Evolutionary conservation across 768 basidiomycete species (phyloP).

Genomic region (Boletales sp.): DNA sequence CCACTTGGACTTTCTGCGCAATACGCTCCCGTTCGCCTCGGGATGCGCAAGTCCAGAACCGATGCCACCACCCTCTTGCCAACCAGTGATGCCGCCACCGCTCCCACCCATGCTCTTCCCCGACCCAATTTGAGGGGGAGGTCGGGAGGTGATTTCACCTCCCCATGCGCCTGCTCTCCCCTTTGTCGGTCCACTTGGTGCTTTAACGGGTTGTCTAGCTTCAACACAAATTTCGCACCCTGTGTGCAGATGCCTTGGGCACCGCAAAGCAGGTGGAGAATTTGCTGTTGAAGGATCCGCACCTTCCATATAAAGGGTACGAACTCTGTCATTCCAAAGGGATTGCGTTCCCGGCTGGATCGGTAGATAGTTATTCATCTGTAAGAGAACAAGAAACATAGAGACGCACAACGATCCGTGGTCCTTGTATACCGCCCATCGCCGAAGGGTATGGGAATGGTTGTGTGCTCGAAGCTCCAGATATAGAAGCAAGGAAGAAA

Average conservation of each 20-base stretch:
- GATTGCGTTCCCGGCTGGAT: conserved; percentile 18
- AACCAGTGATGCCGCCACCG: conserved; percentile 59
- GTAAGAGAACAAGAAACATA: neutral
- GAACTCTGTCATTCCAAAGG: conserved; percentile 39
- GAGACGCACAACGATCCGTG: conserved; percentile 12
- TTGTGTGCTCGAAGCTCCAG: conserved; percentile 15
- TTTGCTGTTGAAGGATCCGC: conserved; percentile 60
- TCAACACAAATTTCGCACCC: conserved; percentile 78
- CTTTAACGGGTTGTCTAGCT: conserved; percentile 38
- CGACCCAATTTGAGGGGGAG: conserved; percentile 15
- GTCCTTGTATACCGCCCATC: conserved; percentile 6
- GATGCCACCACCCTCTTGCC: conserved; percentile 72
- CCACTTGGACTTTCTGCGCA: conserved; percentile 48
- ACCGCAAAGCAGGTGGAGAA: conserved; percentile 60
- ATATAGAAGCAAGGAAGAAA: conserved; percentile 26
- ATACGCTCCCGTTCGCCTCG: conserved; percentile 50
- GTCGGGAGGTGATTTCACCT: conserved; percentile 22
- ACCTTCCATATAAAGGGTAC: conserved; percentile 54
- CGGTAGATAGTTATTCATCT: neutral
- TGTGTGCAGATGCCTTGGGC: conserved; percentile 69
- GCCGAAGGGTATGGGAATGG: conserved; percentile 4
- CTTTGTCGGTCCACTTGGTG: conserved; percentile 24
- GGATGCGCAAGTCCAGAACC: conserved; percentile 65
- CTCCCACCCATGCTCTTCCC: conserved; percentile 27
- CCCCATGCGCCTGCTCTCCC: conserved; percentile 24